phyloP scores from a whole-genome alignment of 495 filamentous ascomycete species.

The Penicillium pulvis region DNA sequence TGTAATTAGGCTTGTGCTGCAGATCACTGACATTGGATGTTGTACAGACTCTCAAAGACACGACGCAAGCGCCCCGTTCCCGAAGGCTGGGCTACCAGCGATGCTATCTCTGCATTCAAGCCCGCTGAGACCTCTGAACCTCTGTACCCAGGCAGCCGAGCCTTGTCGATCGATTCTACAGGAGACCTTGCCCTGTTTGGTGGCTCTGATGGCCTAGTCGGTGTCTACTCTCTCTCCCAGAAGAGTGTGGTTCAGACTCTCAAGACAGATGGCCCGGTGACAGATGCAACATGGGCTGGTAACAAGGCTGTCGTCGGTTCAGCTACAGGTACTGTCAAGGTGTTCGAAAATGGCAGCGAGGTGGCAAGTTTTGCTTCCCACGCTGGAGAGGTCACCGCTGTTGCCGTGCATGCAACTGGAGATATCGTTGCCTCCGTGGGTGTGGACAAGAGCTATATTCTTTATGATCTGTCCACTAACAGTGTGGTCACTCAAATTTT shows the following conservation, averaged over 20 bases:
- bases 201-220: constrained; percentile 73
- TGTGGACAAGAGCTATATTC: constrained; percentile 87
- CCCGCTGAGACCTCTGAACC: constrained; percentile 59
- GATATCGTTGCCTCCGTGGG: constrained; percentile 87
- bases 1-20: constrained; percentile 3
- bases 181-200: constrained; percentile 77
- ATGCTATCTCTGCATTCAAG: constrained; percentile 69
- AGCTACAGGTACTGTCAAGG: constrained; percentile 73
- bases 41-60: constrained; percentile 71
- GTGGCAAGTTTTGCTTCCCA: constrained; percentile 70
- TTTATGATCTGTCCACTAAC: constrained; percentile 76
- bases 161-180: constrained; percentile 64
- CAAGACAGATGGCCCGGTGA: constrained; percentile 68
- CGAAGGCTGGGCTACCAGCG: constrained; percentile 77
- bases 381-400: constrained; percentile 73
- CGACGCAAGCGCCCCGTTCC: constrained; percentile 87
- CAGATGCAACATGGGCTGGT: constrained; percentile 78
- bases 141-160: constrained; percentile 63
- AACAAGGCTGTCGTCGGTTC: constrained; percentile 71
- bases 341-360: constrained; percentile 70
- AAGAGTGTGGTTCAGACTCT: constrained; percentile 69
- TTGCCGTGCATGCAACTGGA: constrained; percentile 82
- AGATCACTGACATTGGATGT: constrained; percentile 4
- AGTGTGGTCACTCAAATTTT: constrained; percentile 74
- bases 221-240: constrained; percentile 75